Evolutionary conservation across 164 flowering plant species (phyloP), one percentile per base, ranked within the genome.

Genomic region (Magnolia changhungtana): DNA sequence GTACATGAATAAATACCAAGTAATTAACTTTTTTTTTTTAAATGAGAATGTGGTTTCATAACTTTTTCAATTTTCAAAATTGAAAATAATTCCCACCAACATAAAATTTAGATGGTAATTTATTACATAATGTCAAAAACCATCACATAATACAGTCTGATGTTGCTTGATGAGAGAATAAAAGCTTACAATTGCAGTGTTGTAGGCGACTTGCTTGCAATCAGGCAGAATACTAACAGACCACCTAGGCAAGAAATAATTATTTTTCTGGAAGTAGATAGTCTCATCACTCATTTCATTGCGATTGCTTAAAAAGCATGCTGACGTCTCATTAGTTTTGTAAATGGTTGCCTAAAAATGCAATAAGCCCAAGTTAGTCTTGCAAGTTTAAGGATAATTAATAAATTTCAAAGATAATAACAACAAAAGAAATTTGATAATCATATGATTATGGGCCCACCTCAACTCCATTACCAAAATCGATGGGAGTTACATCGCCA

Each of bases 201-300:
- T 94, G 76, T 80, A 92, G 2, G 68, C 84, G 71, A 72, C 91
- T 5, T 50, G 81, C 7, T 82, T 78, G 72, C 96, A 92, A 50
- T 88, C 91, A 1, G 86, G 85, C 29, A 89, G 83, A 67, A 92
- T 83, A 67, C 85, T 90, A 67, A 89, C 96, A 50, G 96, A 92
- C 96, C 96, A 93, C 23, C 93, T 91, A 1, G 94, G 96, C 8
- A 93, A 75, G 0, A 63, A 67, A 67, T 79, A 85, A 0, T 78
- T 19, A 3, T 18, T 72, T 5, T 85, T 89, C 66, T 74, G 73
- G 59, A 76, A 85, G 45, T 37, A 37, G 45, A 37, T 37, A 4
- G 45, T 37, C 7, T 3, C 84, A 83, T 89, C 92, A 0, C 20
- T 27, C 0, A 78, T 75, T 0, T 8, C 20, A 20, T 90, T 82